These are phyloP conservation scores for Phlyctochytrium bullatum DNA, from an alignment of 192 early-diverging fungal species.

Conservation along the genomic window DNA sequence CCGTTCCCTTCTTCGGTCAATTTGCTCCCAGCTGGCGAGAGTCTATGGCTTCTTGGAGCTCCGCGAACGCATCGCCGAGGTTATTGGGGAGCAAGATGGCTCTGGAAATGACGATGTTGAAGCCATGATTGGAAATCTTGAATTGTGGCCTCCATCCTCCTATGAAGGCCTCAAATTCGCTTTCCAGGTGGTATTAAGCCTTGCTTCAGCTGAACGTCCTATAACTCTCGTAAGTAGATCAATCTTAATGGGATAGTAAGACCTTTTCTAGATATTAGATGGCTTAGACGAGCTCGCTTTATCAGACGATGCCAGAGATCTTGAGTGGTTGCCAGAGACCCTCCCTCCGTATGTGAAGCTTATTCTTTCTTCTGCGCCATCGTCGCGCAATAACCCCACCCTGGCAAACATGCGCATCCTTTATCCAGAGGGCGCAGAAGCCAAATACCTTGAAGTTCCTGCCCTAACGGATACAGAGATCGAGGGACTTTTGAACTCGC, in stretches of 20 bases:
- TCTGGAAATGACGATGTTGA: constrained; percentile 13
- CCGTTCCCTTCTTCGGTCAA: constrained; percentile 16
- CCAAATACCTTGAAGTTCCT: constrained; percentile 20
- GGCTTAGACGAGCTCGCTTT: constrained; percentile 20
- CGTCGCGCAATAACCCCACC: constrained; percentile 17
- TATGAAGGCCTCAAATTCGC: constrained; percentile 25
- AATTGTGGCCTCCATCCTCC: constrained; percentile 22
- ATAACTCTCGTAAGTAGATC: constrained; percentile 19
- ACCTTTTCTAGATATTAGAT: constrained; percentile 15
- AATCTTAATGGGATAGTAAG: too few relatives aligned
- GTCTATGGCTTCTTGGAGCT: constrained; percentile 17
- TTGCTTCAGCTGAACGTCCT: constrained; percentile 14
- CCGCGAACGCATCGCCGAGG: constrained; percentile 22
- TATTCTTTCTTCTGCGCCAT: constrained; percentile 15
- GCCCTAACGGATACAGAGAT: constrained; percentile 9
- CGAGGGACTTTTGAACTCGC: not conserved
- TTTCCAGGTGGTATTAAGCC: constrained; percentile 20
- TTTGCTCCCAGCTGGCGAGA: constrained; percentile 23
- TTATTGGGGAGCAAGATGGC: constrained; percentile 15
- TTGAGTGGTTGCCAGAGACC: constrained; percentile 21
- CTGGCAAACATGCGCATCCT: constrained; percentile 7
- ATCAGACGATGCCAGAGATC: constrained; percentile 18
- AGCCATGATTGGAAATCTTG: constrained; percentile 24
- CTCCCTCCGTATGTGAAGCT: constrained; percentile 23
- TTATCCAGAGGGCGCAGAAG: constrained; percentile 7